Base-by-base conservation (phyloP, 2,329 filamentous ascomycete species). In the Erysiphe pulchra region DNA sequence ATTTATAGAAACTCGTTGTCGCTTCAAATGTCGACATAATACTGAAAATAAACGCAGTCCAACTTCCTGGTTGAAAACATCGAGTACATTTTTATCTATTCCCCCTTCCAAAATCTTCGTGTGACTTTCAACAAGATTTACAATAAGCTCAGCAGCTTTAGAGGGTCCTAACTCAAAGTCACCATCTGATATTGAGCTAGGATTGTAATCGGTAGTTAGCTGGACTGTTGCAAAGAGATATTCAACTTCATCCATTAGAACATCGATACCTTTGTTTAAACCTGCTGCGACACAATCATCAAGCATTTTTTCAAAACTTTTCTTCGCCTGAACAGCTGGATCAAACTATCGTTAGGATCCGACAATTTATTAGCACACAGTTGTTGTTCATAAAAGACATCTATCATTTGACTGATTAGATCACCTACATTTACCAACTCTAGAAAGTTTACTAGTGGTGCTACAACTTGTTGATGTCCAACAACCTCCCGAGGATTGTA, bases 391-490 rank as follows among this genome's bases (percentile, higher is more conserved):
- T 92, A 98, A 59, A 98, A 98, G 32, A 98, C 85, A 58, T 98
- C 90, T 48, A 98, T 75, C 90, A 98, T 98, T 60, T 98, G 90
- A 48, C 92, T 84, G 54, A 98, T 98, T 47, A 98, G 69, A 59
- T 98, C 90, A 48, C 90, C 90, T 0, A 98, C 87, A 57, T 98
- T 98, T 59, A 98, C 90, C 28, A 98, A 72, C 62, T 98, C 90
- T 49, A 98, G 75, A 56, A 98, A 98, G 0, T 83, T 94, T 41
- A 94, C 85, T 4, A 98, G 70, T 1, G 90, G 90, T 46, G 85
- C 84, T 8, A 94, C 86, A 0, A 81, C 82, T 11, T 58, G 52
- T 51, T 76, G 68, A 51, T 80, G 75, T 50, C 80, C 75, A 55
- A 65, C 80, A 31, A 82, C 77, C 52, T 92, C 80, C 14, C 86